phyloP scores from a whole-genome alignment of 495 filamentous ascomycete species.

The Aspergillus baeticus region DNA sequence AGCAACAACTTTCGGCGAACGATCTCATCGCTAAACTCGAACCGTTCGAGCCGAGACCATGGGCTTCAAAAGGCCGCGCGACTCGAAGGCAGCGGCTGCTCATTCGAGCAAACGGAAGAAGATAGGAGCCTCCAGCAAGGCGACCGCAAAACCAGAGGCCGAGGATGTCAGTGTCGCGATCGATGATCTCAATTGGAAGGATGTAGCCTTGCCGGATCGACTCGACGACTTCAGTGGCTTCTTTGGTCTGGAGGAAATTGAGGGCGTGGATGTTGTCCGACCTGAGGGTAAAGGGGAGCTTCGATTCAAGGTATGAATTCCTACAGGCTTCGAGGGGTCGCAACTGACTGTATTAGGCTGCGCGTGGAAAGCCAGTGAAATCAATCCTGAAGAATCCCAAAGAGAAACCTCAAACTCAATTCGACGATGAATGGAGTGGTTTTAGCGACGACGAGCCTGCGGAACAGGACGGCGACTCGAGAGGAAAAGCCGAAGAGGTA shows the following conservation, averaged over 20 bases:
- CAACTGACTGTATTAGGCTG: slow-evolving; percentile 27
- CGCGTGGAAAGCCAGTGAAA: slow-evolving; percentile 36
- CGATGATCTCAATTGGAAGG: slow-evolving; percentile 79
- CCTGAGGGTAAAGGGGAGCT: slow-evolving; percentile 33
- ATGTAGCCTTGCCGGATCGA: slow-evolving; percentile 78
- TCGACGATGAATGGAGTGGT: slow-evolving; percentile 57
- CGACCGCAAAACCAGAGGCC: slow-evolving; percentile 16
- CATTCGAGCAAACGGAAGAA: slow-evolving; percentile 53
- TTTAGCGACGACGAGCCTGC: slow-evolving; percentile 45
- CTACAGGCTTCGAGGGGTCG: not conserved
- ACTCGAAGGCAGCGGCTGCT: slow-evolving; percentile 32
- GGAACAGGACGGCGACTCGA: slow-evolving; percentile 20
- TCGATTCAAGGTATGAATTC: slow-evolving; percentile 45
- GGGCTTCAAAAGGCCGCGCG: slow-evolving; percentile 49
- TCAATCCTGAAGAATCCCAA: slow-evolving; percentile 32
- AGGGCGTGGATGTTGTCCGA: slow-evolving; percentile 78
- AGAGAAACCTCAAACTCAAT: slow-evolving; percentile 16
- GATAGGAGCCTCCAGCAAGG: slow-evolving; percentile 29
- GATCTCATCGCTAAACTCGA: not conserved
- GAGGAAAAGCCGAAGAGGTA: slow-evolving; percentile 19
- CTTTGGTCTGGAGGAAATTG: slow-evolving; percentile 89
- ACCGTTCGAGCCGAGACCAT: slow-evolving; percentile 19
- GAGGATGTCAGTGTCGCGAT: slow-evolving; percentile 36
- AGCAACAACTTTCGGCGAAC: slow-evolving; percentile 6
- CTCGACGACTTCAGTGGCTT: slow-evolving; percentile 93